Percentiles rank a stretch among this genome's conserved stretches.
Conservation (phyloP, 1,284 basidiomycete species). For the Naganishia cerealis region DNA sequence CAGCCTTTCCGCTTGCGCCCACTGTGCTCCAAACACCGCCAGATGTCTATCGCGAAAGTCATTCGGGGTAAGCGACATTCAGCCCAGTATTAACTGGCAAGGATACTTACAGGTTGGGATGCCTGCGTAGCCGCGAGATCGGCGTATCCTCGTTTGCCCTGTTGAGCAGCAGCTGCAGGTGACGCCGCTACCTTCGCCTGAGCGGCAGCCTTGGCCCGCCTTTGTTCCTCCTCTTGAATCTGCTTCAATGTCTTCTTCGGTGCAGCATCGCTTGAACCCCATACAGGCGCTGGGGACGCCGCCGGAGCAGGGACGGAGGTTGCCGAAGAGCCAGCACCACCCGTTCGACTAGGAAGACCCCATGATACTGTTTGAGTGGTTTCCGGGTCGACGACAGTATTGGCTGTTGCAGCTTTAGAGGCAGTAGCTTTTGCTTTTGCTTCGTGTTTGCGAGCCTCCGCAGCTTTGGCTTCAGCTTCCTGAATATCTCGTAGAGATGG, state of each 20-base stretch:
- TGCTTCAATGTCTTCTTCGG: slow-evolving; percentile 95
- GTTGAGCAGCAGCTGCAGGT: slow-evolving; percentile 40
- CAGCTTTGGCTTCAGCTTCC: slow-evolving; percentile 81
- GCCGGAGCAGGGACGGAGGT: slow-evolving; percentile 41
- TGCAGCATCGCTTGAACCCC: slow-evolving; percentile 45
- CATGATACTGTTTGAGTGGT: slow-evolving; percentile 51
- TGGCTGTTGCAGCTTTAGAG: slow-evolving; percentile 50
- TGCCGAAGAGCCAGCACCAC: slow-evolving; percentile 35
- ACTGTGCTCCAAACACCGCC: slow-evolving; percentile 81
- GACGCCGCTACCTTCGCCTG: slow-evolving; percentile 52
- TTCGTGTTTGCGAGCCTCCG: slow-evolving; percentile 68
- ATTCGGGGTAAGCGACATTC: slow-evolving; percentile 14
- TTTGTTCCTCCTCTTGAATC: slow-evolving; percentile 96
- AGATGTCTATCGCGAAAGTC: slow-evolving; percentile 39
- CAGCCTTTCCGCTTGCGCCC: slow-evolving; percentile 69
- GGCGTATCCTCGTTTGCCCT: slow-evolving; percentile 68
- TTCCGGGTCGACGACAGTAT: slow-evolving; percentile 38
- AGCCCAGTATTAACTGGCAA: not conserved
- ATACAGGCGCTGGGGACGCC: slow-evolving; percentile 49
- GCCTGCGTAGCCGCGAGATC: slow-evolving; percentile 74
- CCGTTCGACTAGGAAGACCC: slow-evolving; percentile 52
- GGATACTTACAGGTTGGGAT: slow-evolving; percentile 60
- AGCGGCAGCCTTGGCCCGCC: slow-evolving; percentile 60
- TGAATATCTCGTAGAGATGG: slow-evolving; percentile 90
- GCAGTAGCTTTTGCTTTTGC: slow-evolving; percentile 60